phyloP scores from a whole-genome alignment of 768 basidiomycete genomes.

The Suillus clintonianus region DNA sequence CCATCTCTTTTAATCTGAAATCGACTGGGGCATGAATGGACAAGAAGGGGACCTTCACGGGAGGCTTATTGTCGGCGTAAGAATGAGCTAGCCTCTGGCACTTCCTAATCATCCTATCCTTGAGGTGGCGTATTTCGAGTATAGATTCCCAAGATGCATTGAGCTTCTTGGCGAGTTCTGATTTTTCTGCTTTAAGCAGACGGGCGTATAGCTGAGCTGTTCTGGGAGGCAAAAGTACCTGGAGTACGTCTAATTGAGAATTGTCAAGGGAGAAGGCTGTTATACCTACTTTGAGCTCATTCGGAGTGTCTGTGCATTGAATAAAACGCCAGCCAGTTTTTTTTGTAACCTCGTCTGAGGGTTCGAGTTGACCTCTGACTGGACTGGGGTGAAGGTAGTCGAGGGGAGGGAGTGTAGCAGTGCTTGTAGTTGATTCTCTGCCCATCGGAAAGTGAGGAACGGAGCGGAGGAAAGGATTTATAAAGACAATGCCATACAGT shows the following conservation, averaged over 20 bases:
- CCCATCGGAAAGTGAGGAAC: slow-evolving; percentile 20
- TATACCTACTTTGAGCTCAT: slow-evolving; percentile 64
- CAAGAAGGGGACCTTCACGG: slow-evolving; percentile 53
- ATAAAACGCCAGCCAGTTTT: slow-evolving; percentile 70
- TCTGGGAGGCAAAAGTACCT: slow-evolving; percentile 71
- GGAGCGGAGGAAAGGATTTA: slow-evolving; percentile 1
- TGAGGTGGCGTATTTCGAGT: slow-evolving; percentile 73
- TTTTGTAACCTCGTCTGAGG: slow-evolving; percentile 50
- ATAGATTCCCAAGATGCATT: slow-evolving; percentile 67
- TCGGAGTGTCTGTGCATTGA: slow-evolving; percentile 74
- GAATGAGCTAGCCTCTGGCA: slow-evolving; percentile 63
- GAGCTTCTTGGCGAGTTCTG: slow-evolving; percentile 60
- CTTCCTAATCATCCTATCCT: slow-evolving; percentile 82
- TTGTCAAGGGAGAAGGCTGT: not conserved
- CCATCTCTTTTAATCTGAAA: slow-evolving; percentile 78
- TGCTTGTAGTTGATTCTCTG: slow-evolving; percentile 23
- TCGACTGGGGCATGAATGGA: slow-evolving; percentile 70
- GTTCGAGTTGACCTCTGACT: slow-evolving; percentile 74
- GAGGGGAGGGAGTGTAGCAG: slow-evolving; percentile 34
- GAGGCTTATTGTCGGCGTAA: slow-evolving; percentile 39
- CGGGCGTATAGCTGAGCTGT: slow-evolving; percentile 68
- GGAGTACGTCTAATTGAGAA: slow-evolving; percentile 8
- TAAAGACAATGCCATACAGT: slow-evolving; percentile 17
- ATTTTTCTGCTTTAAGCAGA: slow-evolving; percentile 60
- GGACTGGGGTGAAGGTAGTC: slow-evolving; percentile 65